Conservation (phyloP, 2,329 filamentous ascomycete species). For the Fusarium drepaniforme region DNA sequence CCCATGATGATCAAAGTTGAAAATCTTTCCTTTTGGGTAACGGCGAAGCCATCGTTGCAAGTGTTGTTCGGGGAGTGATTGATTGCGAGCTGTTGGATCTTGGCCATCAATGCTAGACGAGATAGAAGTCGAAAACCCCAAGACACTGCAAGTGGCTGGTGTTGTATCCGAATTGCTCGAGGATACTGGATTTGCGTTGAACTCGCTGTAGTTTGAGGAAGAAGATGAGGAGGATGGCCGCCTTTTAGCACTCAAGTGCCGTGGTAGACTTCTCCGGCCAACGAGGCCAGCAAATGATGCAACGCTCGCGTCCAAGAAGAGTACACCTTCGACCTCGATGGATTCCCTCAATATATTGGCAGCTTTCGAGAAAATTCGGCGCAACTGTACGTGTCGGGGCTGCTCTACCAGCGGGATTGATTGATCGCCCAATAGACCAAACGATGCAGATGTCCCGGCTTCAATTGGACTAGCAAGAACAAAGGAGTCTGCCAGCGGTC, state of each 20-base stretch:
- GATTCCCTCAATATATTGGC: conserved; percentile 58
- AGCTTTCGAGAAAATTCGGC: conserved; percentile 53
- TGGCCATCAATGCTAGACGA: conserved; percentile 50
- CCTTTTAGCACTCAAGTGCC: neutral
- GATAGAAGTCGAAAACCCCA: conserved; percentile 54
- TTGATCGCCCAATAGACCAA: neutral
- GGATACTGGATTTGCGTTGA: conserved; percentile 15
- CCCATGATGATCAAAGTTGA: conserved; percentile 57
- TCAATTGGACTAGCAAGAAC: neutral
- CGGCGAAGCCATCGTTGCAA: conserved; percentile 41
- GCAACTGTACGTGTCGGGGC: neutral
- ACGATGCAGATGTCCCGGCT: neutral
- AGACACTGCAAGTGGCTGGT: conserved; percentile 44
- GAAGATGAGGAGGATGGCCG: conserved; percentile 21
- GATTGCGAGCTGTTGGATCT: neutral
- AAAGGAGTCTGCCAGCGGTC: neutral
- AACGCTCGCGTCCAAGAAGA: conserved; percentile 51
- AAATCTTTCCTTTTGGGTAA: conserved; percentile 61
- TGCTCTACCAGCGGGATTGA: neutral
- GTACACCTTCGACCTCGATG: conserved; percentile 54
- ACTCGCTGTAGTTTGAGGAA: conserved; percentile 2
- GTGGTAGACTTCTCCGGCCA: neutral
- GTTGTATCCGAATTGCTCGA: conserved; percentile 41
- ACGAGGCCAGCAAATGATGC: conserved; percentile 20
- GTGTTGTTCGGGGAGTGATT: conserved; percentile 8